A percentile compares a stretch with the other conserved stretches of the same genome.
These are phyloP conservation scores for Aspergillaceae sp. DNA, from an alignment of 2,329 filamentous ascomycete genomes.

Conservation along the genomic window DNA sequence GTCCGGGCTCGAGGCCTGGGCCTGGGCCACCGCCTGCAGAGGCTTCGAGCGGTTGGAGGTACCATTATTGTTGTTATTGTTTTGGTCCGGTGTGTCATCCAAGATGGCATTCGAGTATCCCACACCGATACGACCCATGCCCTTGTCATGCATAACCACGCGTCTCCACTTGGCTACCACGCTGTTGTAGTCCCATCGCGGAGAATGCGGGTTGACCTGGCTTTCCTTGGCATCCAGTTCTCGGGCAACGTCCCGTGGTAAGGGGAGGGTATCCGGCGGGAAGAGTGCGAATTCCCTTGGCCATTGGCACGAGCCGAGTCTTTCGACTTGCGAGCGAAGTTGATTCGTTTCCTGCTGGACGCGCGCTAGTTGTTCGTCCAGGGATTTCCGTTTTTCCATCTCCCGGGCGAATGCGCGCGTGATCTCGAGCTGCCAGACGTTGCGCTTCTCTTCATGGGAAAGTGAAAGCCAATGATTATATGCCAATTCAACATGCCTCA, in stretches of 20 bases:
- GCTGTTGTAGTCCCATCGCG: constrained; percentile 41
- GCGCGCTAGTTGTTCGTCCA: constrained; percentile 36
- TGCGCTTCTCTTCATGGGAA: constrained; percentile 43
- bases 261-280: constrained; percentile 36
- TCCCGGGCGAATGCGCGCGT: constrained; percentile 40
- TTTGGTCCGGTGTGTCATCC: constrained; percentile 7
- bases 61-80: constrained; percentile 2
- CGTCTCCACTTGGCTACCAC: constrained; percentile 42
- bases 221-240: constrained; percentile 31
- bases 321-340: constrained; percentile 40
- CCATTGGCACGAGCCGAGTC: constrained; percentile 40
- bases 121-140: constrained; percentile 33
- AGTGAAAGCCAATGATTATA: constrained; percentile 69
- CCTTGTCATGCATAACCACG: constrained; percentile 38
- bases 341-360: constrained; percentile 42
- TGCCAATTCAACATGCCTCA: constrained; percentile 66
- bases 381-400: constrained; percentile 34
- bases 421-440: constrained; percentile 41
- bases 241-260: constrained; percentile 30
- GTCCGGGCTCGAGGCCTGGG: constrained; percentile 19
- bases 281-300: constrained; percentile 42
- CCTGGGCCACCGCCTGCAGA: constrained; percentile 7
- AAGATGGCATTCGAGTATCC: constrained; percentile 14
- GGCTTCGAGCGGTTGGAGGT: constrained; percentile 3
- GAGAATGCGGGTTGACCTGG: constrained; percentile 24